phyloP scores from a whole-genome alignment of 2,329 filamentous ascomycete genomes.

The Penicillium corylophilum region DNA sequence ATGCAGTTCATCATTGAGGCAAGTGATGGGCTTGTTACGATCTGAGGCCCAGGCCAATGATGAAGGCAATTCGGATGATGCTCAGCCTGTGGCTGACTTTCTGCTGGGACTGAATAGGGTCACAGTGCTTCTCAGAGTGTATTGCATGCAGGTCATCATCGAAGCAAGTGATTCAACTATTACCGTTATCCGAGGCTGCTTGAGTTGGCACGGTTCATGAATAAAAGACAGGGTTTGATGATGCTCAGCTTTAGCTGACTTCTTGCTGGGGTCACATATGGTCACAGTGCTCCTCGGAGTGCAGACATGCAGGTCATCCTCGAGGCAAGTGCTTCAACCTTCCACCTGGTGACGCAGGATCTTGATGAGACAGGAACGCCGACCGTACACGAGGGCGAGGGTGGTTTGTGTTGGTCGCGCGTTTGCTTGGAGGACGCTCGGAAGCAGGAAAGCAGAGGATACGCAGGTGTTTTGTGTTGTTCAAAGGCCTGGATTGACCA shows the following conservation, averaged over 20 bases:
- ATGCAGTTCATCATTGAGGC: not conserved
- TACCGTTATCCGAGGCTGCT: not conserved
- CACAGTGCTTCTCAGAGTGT: not conserved
- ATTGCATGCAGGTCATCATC: not conserved
- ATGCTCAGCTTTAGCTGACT: not conserved
- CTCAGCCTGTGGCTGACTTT: not conserved
- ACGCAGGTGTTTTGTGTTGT: no score
- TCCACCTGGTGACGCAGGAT: no score
- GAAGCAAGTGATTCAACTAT: not conserved
- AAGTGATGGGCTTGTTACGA: not conserved
- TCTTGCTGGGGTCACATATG: not conserved
- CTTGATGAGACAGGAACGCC: no score
- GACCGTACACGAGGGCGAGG: no score
- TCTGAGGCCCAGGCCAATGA: not conserved
- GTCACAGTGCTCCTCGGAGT: no score
- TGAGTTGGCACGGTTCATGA: not conserved
- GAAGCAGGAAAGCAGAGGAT: no score
- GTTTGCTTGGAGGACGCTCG: no score
- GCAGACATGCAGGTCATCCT: no score
- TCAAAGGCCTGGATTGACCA: no score
- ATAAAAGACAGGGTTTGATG: not conserved
- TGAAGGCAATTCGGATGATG: not conserved
- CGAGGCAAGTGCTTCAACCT: no score
- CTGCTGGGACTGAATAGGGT: not conserved
- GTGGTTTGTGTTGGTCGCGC: no score